Conservation (phyloP, 495 filamentous ascomycete species). For the Rusavskia elegans region DNA sequence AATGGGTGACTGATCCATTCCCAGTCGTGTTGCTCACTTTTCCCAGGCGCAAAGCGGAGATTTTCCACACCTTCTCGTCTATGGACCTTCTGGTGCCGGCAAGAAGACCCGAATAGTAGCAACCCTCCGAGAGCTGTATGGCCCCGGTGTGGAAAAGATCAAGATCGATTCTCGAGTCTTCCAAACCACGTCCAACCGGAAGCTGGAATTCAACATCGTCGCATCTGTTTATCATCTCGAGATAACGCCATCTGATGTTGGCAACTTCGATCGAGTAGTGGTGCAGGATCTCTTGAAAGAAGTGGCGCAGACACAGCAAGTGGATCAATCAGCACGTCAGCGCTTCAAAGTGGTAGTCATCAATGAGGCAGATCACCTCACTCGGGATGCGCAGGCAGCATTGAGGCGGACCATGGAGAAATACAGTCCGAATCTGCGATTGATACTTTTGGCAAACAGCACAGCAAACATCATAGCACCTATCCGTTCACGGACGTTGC, state of each 20-base stretch:
- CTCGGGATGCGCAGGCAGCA: slow-evolving; percentile 87
- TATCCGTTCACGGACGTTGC: slow-evolving; percentile 73
- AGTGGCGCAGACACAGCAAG: slow-evolving; percentile 95
- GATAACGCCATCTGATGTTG: slow-evolving; percentile 96
- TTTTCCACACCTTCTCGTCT: slow-evolving; percentile 92
- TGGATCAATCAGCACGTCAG: slow-evolving; percentile 76
- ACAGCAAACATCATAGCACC: slow-evolving; percentile 97
- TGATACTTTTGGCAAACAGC: slow-evolving; percentile 85
- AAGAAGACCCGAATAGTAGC: slow-evolving; percentile 96
- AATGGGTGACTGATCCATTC: slow-evolving; percentile 8
- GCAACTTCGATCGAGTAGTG: slow-evolving; percentile 87
- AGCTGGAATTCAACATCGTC: slow-evolving; percentile 97
- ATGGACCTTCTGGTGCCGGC: slow-evolving; percentile 88
- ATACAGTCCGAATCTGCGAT: slow-evolving; percentile 81
- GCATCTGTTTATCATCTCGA: slow-evolving; percentile 92
- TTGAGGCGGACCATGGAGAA: slow-evolving; percentile 97
- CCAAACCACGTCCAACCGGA: slow-evolving; percentile 87
- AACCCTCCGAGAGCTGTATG: slow-evolving; percentile 81
- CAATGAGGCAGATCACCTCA: slow-evolving; percentile 96
- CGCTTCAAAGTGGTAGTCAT: slow-evolving; percentile 97
- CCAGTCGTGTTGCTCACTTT: not conserved
- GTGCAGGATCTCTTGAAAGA: slow-evolving; percentile 93
- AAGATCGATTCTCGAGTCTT: slow-evolving; percentile 93
- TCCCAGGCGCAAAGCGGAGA: slow-evolving; percentile 86
- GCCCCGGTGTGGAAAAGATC: slow-evolving; percentile 88